Evolutionary conservation across 352 stramenopile genomes (phyloP), one percentile per base, ranked within the genome.

Genomic region (Phytophthora ohioensis): DNA sequence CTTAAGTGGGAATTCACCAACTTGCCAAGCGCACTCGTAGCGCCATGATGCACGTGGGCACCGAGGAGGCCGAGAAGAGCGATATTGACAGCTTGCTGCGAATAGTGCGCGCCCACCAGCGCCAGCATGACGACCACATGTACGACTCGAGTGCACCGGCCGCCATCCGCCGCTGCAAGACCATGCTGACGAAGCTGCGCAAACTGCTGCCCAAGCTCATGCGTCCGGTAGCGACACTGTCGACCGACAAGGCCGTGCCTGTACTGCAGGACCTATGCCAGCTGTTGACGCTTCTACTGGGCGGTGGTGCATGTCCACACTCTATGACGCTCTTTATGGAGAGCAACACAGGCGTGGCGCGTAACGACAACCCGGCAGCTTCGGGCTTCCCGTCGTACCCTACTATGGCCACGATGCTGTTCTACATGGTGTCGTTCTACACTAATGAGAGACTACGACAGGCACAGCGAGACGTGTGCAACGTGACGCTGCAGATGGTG

Each of bases 381-480:
- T 75, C 71, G 5, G 69, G 69, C 27, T 74, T 79, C 17, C 69
- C 76, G 15, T 82, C 78, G 13, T 88, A 84, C 51, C 69, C 79
- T 10, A 84, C 76, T 3, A 73, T 89, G 38, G 81, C 75, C 17
- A 91, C 76, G 6, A 90, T 93, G 75, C 64, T 91, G 30, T 87
- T 93, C 41, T 91, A 91, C 48, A 87, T 93, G 81, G 55, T 93
- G 7, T 87, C 81, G 11, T 93, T 93, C 43, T 91, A 84, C 54
- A 84, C 76, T 3, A 90, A 84, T 31, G 53, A 73, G 15, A 64
- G 38, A 31, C 67, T 91, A 4, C 57, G 47, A 12, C 57, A 76
- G 7, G 72, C 81, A 2, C 84, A 91, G 39, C 38, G 58, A 52
- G 82, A 79, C 39, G 81, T 92, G 1, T 39, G 85, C 36, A 57